Base-by-base conservation (phyloP, 1,284 basidiomycete genomes). In the Apiotrichum laibachii region DNA sequence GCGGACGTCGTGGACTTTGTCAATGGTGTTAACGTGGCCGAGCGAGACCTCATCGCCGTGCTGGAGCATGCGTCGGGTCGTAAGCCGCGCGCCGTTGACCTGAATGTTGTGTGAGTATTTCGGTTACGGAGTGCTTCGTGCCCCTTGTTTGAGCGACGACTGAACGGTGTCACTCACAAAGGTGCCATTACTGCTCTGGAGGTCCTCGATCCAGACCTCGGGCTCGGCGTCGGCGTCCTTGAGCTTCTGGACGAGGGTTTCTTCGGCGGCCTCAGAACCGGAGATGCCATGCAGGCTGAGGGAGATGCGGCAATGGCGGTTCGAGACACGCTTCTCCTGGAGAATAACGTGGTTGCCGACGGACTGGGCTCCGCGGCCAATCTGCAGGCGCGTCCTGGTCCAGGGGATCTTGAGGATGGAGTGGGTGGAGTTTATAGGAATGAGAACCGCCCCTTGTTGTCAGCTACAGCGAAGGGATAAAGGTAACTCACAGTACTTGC, bases 31-130 rank as follows among this genome's bases (percentile, higher is more conserved):
- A 50, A 78, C 76, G 2, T 85, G 83, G 8, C 90, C 91, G 67
- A 94, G 87, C 8, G 87, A 86, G 57, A 94, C 82, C 73, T 92
- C 90, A 67, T 88, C 88, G 5, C 91, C 90, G 63, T 92, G 87
- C 26, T 81, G 81, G 52, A 94, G 78, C 52, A 90, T 80, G 35
- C 82, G 79, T 39, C 63, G 63, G 2, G 51, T 80, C 53, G 83
- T 85, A 61, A 92, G 82, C 70, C 81, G 85, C 51, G 79, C 76
- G 13, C 86, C 85, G 65, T 90, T 89, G 70, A 92, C 86, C 89
- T 91, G 54, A 16, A 46, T 39, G 47, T 16, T 31, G 21, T 15
- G 39, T 31, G n/a, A 50, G 35, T 34, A 21, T 22, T n/a, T 19
- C 12, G 18, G 43, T 10, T 21, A 3, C 10, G 19, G 19, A 21